These are phyloP conservation scores for Pezicula radicicola DNA, from an alignment of 2,329 filamentous ascomycete species.

Conservation along the genomic window DNA sequence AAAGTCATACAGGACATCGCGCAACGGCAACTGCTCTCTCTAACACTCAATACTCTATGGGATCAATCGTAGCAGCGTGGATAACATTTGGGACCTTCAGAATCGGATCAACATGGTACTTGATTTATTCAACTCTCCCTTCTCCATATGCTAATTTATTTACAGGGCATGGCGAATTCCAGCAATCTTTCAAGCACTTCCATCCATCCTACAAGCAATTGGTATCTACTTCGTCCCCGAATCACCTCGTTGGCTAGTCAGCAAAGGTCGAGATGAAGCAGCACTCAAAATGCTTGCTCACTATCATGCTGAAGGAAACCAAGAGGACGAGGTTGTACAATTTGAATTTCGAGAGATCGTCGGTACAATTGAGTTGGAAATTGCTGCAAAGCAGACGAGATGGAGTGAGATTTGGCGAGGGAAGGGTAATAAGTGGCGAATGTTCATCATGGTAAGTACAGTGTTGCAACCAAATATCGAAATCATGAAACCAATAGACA, in stretches of 20 bases:
- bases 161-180: constrained; percentile 12
- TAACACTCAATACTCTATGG: constrained; percentile 31
- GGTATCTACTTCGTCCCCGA: constrained; percentile 53
- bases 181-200: constrained; percentile 11
- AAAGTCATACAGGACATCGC: constrained; percentile 18
- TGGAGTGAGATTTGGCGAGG: constrained; percentile 10
- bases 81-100: constrained; percentile 29
- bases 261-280: constrained; percentile 47
- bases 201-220: constrained; percentile 25
- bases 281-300: constrained; percentile 47
- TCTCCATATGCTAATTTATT: not conserved
- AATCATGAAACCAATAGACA: no score
- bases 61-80: constrained; percentile 36
- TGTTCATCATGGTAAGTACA: constrained; percentile 8
- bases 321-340: constrained; percentile 41
- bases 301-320: constrained; percentile 53
- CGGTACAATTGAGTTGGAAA: constrained; percentile 10
- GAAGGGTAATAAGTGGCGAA: constrained; percentile 10
- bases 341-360: constrained; percentile 32
- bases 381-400: constrained; percentile 33
- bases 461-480: no score
- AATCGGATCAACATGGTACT: constrained; percentile 9
- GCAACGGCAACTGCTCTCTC: constrained; percentile 31
- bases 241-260: constrained; percentile 57
- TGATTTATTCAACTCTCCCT: not conserved